Percentiles rank a stretch among this genome's conserved stretches.
Evolutionary conservation across 1,284 basidiomycete species (phyloP).

Genomic region (Austroboletus niveus): DNA sequence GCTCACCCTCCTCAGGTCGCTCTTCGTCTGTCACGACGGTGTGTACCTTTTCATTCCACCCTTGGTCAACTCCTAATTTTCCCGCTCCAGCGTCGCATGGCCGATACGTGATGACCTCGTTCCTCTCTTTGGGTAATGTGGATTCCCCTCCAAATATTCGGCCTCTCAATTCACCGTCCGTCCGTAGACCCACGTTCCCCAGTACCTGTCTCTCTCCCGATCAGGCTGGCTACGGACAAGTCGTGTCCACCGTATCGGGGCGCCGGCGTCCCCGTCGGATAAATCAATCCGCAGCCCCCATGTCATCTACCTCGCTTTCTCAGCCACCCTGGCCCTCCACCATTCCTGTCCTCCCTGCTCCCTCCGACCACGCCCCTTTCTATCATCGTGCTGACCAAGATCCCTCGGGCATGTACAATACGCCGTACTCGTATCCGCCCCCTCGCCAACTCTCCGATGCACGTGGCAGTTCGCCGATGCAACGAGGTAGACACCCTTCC

Average conservation of each 20-base stretch:
- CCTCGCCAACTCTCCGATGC: slow-evolving; percentile 29
- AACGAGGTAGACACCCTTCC: slow-evolving; percentile 26
- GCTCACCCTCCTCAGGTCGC: slow-evolving; percentile 50
- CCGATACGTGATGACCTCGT: slow-evolving; percentile 80
- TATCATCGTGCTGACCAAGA: slow-evolving; percentile 28
- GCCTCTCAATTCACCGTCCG: slow-evolving; percentile 15
- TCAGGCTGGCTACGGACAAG: slow-evolving; percentile 79
- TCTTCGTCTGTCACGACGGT: slow-evolving; percentile 73
- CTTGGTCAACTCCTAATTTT: slow-evolving; percentile 18
- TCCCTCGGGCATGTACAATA: slow-evolving; percentile 23
- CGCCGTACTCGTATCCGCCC: slow-evolving; percentile 29
- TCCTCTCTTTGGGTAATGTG: slow-evolving; percentile 74
- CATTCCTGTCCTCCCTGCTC: slow-evolving; percentile 23
- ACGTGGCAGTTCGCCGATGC: slow-evolving; percentile 25
- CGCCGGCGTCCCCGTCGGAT: slow-evolving; percentile 60
- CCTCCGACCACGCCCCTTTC: slow-evolving; percentile 20
- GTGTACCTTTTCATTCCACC: slow-evolving; percentile 27
- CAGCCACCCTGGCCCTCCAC: slow-evolving; percentile 31
- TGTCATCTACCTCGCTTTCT: slow-evolving; percentile 19
- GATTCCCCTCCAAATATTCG: slow-evolving; percentile 1
- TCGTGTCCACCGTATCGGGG: slow-evolving; percentile 60
- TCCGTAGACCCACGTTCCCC: slow-evolving; percentile 64
- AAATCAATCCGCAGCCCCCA: slow-evolving; percentile 30
- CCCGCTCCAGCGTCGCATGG: slow-evolving; percentile 71
- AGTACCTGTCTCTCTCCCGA: slow-evolving; percentile 76